These are phyloP conservation scores for Edaphochlamys debaryana DNA, from an alignment of 139 green algal genomes.

Conservation along the genomic window DNA sequence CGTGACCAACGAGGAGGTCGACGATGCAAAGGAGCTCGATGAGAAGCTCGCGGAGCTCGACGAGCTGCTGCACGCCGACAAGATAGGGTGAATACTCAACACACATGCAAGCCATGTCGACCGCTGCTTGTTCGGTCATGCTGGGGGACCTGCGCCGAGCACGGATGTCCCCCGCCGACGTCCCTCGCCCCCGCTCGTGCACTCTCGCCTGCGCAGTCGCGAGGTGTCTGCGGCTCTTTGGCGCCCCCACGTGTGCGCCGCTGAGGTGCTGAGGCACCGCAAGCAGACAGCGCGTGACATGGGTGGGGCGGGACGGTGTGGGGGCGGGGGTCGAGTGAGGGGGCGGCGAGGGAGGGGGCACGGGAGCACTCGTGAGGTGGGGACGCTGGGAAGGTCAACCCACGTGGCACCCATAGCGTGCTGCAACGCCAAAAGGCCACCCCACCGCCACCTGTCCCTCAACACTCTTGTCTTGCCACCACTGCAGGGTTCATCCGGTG, in stretches of 20 bases:
- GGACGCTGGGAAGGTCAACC: background rate
- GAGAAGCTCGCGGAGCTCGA: slow-evolving; percentile 32
- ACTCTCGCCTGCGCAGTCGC: slow-evolving; percentile 23
- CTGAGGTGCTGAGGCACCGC: slow-evolving; percentile 41
- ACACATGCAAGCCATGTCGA: too few species aligned
- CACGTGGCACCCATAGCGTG: background rate
- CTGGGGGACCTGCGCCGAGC: background rate
- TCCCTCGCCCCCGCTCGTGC: background rate
- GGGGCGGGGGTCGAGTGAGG: background rate
- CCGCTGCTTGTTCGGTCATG: background rate
- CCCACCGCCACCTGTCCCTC: background rate
- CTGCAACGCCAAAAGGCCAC: too few species aligned
- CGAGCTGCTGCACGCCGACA: slow-evolving; percentile 27
- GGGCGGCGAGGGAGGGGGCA: too few species aligned
- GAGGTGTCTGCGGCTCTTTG: slow-evolving; percentile 55
- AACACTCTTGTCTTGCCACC: background rate
- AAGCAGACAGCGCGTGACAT: slow-evolving; percentile 22
- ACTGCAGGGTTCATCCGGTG: slow-evolving; percentile 44
- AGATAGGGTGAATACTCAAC: background rate
- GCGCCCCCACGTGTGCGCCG: slow-evolving; percentile 36
- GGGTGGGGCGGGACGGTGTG: slow-evolving; percentile 7
- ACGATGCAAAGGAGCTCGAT: slow-evolving; percentile 18
- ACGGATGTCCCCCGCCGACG: background rate
- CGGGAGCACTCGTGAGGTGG: too few species aligned
- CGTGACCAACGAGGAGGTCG: slow-evolving; percentile 9